These are phyloP conservation scores for Irpex sp. DNA, from an alignment of 1,284 basidiomycete genomes.

Conservation along the genomic window DNA sequence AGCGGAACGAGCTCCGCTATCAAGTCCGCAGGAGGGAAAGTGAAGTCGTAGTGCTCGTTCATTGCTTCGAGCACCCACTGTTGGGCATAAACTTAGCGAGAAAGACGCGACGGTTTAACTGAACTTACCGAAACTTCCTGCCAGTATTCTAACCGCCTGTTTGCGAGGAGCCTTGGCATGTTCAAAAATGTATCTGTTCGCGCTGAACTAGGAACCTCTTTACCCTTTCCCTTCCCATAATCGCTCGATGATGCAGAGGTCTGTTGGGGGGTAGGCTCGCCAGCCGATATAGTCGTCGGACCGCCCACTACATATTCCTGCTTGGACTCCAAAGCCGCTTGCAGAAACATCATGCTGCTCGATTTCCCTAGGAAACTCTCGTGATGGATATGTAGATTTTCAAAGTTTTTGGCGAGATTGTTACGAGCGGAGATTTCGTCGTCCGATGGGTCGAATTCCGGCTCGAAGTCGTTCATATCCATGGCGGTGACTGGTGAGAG, in stretches of 20 bases:
- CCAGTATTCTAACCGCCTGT: not conserved
- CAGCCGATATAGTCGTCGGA: not conserved
- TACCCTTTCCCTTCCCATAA: not conserved
- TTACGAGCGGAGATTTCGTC: conserved; percentile 2
- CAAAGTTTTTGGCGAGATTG: conserved; percentile 3
- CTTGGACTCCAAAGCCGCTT: conserved; percentile 9
- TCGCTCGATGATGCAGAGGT: not conserved
- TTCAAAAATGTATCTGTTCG: not conserved
- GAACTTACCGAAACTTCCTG: not conserved
- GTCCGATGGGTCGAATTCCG: not conserved
- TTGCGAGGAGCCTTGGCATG: not conserved
- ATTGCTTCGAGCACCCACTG: not conserved
- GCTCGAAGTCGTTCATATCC: not conserved
- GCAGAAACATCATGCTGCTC: conserved; percentile 9
- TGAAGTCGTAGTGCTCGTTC: conserved; percentile 31
- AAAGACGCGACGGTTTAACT: not conserved
- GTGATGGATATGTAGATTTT: conserved; percentile 3
- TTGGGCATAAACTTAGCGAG: not conserved
- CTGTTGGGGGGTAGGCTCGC: too few relatives aligned
- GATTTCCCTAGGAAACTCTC: conserved; percentile 10
- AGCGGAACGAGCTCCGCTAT: conserved; percentile 53
- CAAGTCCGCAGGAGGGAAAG: conserved; percentile 41
- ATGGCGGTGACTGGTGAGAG: not conserved
- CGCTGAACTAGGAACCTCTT: not conserved
- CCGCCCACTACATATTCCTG: conserved; percentile 1